Evolutionary conservation across 2,329 filamentous ascomycete genomes (phyloP).

Genomic region (Xylariomycetidae sp.): DNA sequence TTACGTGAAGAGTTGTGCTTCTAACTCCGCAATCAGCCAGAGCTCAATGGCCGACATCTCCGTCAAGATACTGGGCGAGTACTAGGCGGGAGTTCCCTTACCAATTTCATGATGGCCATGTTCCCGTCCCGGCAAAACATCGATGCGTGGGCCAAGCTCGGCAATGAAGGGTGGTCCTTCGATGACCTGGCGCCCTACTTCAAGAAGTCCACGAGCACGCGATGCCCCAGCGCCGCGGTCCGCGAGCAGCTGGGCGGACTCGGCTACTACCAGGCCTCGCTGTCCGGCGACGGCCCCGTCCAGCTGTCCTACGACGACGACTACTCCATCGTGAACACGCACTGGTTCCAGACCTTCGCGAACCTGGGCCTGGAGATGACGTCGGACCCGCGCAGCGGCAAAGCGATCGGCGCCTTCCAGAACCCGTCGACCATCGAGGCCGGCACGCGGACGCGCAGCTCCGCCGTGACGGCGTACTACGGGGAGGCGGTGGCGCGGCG

Average conservation of each 20-base stretch:
- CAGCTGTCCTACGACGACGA: constrained; percentile 31
- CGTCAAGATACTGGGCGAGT: constrained; percentile 27
- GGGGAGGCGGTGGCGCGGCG: constrained; percentile 25
- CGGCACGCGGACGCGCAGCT: constrained; percentile 26
- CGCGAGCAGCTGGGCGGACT: constrained; percentile 12
- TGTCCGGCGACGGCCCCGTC: constrained; percentile 27
- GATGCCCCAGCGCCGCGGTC: constrained; percentile 11
- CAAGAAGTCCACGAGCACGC: constrained; percentile 2
- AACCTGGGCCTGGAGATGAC: constrained; percentile 27
- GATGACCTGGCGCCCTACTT: constrained; percentile 1
- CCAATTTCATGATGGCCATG: constrained; percentile 19
- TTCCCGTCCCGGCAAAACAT: constrained; percentile 10
- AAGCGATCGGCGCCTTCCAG: constrained; percentile 27
- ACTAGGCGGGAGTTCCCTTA: constrained; percentile 26
- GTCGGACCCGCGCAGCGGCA: constrained; percentile 26
- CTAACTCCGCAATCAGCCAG: constrained; percentile 8
- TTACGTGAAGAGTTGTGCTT: too few species aligned
- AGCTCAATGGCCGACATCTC: constrained; percentile 24
- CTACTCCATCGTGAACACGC: constrained; percentile 26
- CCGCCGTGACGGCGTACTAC: constrained; percentile 29
- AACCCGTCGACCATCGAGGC: constrained; percentile 26
- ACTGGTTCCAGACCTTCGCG: constrained; percentile 32
- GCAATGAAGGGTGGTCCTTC: constrained; percentile 11
- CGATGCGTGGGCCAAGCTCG: constrained; percentile 1
- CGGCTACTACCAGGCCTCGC: constrained; percentile 26